A percentile compares a stretch with the other conserved stretches of the same genome.
Conservation (phyloP, 139 green algal genomes). For the Klebsormidium nitens region DNA sequence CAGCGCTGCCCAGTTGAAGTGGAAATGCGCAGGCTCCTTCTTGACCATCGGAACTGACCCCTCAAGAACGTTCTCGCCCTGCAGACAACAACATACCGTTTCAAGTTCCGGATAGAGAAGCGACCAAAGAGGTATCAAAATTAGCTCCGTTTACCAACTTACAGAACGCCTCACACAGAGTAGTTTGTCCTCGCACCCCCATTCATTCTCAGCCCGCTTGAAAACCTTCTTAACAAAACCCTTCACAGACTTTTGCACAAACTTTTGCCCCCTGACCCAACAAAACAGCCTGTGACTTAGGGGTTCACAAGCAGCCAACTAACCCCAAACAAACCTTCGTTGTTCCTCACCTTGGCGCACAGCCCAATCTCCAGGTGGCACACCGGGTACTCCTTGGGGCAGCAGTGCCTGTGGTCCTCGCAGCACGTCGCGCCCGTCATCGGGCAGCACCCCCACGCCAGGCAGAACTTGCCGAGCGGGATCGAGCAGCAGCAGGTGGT, state of each 20-base stretch:
- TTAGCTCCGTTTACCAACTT: too few relatives aligned
- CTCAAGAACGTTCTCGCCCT: constrained; percentile 2
- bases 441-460: constrained; percentile 89
- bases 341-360: constrained; percentile 32
- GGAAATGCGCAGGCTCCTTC: neutral
- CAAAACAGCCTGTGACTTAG: neutral
- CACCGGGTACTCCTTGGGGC: constrained; percentile 75
- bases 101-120: too few relatives aligned
- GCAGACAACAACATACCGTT: neutral
- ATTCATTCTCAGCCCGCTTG: too few relatives aligned
- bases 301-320: too few relatives aligned
- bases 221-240: too few relatives aligned
- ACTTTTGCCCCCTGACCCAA: too few relatives aligned
- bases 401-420: constrained; percentile 91
- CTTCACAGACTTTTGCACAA: too few relatives aligned
- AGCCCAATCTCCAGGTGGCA: constrained; percentile 62
- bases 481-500: constrained; percentile 84
- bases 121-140: too few relatives aligned
- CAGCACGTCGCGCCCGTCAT: constrained; percentile 81
- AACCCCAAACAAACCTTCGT: too few relatives aligned
- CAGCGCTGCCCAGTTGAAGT: constrained; percentile 5
- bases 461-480: constrained; percentile 60
- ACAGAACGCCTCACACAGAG: too few relatives aligned
- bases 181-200: too few relatives aligned
- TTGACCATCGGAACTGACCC: neutral